A percentile compares a stretch with the other conserved stretches of the same genome.
These are phyloP conservation scores for Irpex rosettiformis DNA, from an alignment of 1,284 basidiomycete genomes.

Conservation along the genomic window DNA sequence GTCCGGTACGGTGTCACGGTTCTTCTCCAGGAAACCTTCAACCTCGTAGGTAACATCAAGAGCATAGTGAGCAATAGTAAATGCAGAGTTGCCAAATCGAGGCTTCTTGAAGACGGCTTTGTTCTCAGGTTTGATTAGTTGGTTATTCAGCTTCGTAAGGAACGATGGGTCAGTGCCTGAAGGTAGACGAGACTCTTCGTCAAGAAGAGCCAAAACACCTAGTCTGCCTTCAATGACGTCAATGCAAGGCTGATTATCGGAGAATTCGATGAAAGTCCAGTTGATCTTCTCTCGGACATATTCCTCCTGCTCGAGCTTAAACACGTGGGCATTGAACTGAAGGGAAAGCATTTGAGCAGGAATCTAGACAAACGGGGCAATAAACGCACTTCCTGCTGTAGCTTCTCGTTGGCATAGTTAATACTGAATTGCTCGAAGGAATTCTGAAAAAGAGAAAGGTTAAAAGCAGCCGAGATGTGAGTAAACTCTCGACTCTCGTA, in stretches of 20 bases:
- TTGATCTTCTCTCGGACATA: slow-evolving; percentile 98
- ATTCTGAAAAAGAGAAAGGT: slow-evolving; percentile 49
- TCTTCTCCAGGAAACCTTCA: slow-evolving; percentile 99
- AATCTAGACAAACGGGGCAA: background rate
- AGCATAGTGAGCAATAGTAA: slow-evolving; percentile 98
- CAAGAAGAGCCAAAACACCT: slow-evolving; percentile 91
- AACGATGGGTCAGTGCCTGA: slow-evolving; percentile 93
- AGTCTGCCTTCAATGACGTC: slow-evolving; percentile 98
- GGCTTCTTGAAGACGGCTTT: slow-evolving; percentile 97
- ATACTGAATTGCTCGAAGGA: slow-evolving; percentile 99
- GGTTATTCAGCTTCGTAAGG: slow-evolving; percentile 89
- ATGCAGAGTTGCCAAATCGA: slow-evolving; percentile 93
- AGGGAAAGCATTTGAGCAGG: background rate
- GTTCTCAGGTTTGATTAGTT: slow-evolving; percentile 83
- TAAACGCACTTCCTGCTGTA: slow-evolving; percentile 82
- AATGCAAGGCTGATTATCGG: slow-evolving; percentile 98
- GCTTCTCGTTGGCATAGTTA: slow-evolving; percentile 99
- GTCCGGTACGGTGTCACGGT: slow-evolving; percentile 97
- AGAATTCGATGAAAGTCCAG: slow-evolving; percentile 99
- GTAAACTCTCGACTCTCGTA: slow-evolving; percentile 19
- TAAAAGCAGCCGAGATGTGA: background rate
- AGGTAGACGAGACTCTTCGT: slow-evolving; percentile 97
- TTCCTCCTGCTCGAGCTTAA: slow-evolving; percentile 99
- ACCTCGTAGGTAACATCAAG: slow-evolving; percentile 98
- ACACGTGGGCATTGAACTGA: slow-evolving; percentile 97